Conservation (phyloP, 1,284 basidiomycete species). For the Termitomyces sp. region DNA sequence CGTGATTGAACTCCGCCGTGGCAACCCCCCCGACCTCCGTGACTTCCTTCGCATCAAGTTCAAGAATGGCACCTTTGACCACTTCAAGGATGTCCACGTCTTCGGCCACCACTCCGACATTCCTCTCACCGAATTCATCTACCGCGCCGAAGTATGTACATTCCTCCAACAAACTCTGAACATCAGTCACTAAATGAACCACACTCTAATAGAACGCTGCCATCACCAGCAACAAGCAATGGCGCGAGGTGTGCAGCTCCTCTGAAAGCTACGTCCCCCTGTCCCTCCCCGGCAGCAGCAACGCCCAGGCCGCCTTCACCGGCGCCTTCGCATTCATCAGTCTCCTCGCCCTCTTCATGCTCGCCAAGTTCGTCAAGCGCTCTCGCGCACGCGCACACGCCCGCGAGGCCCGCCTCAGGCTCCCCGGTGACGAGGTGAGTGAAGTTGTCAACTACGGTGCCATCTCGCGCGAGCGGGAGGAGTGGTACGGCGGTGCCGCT, state of each 20-base stretch:
- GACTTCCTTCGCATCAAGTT: slow-evolving; percentile 81
- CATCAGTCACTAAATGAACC: not conserved
- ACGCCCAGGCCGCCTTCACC: slow-evolving; percentile 35
- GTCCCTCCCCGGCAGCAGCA: slow-evolving; percentile 22
- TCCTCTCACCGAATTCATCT: slow-evolving; percentile 73
- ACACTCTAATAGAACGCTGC: slow-evolving; percentile 46
- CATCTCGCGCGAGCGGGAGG: slow-evolving; percentile 18
- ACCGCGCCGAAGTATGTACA: slow-evolving; percentile 64
- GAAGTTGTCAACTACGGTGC: slow-evolving; percentile 32
- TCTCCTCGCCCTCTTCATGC: slow-evolving; percentile 38
- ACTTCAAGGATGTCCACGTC: slow-evolving; percentile 58
- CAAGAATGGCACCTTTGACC: slow-evolving; percentile 71
- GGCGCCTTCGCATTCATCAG: slow-evolving; percentile 41
- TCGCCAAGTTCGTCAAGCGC: slow-evolving; percentile 36
- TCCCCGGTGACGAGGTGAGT: slow-evolving; percentile 57
- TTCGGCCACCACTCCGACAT: slow-evolving; percentile 68
- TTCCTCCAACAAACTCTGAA: not conserved
- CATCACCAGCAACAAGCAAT: slow-evolving; percentile 64
- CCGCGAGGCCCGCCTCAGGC: slow-evolving; percentile 38
- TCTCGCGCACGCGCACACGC: slow-evolving; percentile 37
- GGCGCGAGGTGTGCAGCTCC: slow-evolving; percentile 53
- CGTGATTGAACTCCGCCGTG: slow-evolving; percentile 74
- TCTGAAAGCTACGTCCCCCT: slow-evolving; percentile 27
- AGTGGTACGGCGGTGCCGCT: not conserved
- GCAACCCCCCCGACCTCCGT: slow-evolving; percentile 66